A percentile compares a stretch with the other conserved stretches of the same genome.
phyloP scores from a whole-genome alignment of 2,329 filamentous ascomycete species.

The Proliferodiscus dingleyae region DNA sequence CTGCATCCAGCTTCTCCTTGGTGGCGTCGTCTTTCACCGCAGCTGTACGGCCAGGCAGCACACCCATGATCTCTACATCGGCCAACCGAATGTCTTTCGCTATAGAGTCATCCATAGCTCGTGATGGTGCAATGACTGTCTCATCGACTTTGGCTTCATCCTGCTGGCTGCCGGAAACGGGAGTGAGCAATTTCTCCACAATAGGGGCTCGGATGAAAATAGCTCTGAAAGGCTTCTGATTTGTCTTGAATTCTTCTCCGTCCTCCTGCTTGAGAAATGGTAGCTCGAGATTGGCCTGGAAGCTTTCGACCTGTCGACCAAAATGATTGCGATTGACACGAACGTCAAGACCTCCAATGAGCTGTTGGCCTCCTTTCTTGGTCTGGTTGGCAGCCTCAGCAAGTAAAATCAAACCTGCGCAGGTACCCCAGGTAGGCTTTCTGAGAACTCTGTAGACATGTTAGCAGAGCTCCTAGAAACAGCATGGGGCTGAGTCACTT shows the following conservation, averaged over 20 bases:
- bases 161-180: slow-evolving; percentile 26
- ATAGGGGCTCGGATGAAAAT: slow-evolving; percentile 95
- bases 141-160: slow-evolving; percentile 40
- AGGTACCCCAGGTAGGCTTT: slow-evolving; percentile 92
- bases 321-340: slow-evolving; percentile 93
- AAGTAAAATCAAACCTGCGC: slow-evolving; percentile 87
- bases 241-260: slow-evolving; percentile 24
- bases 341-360: slow-evolving; percentile 88
- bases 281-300: slow-evolving; percentile 69
- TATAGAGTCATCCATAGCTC: slow-evolving; percentile 17
- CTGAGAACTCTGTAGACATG: slow-evolving; percentile 53
- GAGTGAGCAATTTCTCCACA: slow-evolving; percentile 72
- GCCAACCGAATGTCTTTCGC: slow-evolving; percentile 17
- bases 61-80: slow-evolving; percentile 47
- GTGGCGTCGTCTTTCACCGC: slow-evolving; percentile 36
- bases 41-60: slow-evolving; percentile 40
- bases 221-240: slow-evolving; percentile 58
- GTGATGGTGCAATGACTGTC: slow-evolving; percentile 29
- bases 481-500: slow-evolving; percentile 55
- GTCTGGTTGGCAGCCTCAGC: slow-evolving; percentile 82
- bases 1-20: slow-evolving; percentile 33
- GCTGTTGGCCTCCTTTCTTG: slow-evolving; percentile 85
- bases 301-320: slow-evolving; percentile 87
- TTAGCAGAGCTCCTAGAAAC: not conserved
- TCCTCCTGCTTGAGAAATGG: slow-evolving; percentile 53